Conservation (phyloP, 2,329 filamentous ascomycete genomes). For the Pseudogymnoascus sp. region DNA sequence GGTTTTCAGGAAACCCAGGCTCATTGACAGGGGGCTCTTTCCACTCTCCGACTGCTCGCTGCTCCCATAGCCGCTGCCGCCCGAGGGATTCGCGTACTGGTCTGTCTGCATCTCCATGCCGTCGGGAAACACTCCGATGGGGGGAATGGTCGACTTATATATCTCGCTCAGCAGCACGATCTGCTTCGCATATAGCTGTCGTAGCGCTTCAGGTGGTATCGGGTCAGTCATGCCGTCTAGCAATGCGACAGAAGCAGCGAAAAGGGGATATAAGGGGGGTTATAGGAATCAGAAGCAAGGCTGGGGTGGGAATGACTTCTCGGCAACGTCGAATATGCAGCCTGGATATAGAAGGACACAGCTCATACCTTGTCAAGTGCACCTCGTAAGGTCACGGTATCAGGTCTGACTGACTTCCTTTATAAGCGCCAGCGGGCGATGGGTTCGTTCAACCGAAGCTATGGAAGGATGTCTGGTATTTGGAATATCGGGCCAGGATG, state of each 20-base stretch:
- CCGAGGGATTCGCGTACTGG: conserved; percentile 23
- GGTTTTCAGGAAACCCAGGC: conserved; percentile 57
- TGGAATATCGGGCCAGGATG: background rate
- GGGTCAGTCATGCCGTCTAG: conserved; percentile 1
- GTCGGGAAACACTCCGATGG: conserved; percentile 2
- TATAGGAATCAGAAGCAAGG: background rate
- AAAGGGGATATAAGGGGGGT: background rate
- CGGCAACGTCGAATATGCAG: conserved; percentile 1
- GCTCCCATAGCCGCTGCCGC: conserved; percentile 25
- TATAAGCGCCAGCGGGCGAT: background rate
- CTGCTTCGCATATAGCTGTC: conserved; percentile 6
- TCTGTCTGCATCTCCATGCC: conserved; percentile 18
- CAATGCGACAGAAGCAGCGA: conserved; percentile 1
- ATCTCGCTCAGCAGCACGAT: conserved; percentile 1
- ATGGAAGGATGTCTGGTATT: background rate
- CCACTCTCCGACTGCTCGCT: conserved; percentile 26
- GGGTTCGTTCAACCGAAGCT: background rate
- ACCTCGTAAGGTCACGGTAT: conserved; percentile 3
- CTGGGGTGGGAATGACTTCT: background rate
- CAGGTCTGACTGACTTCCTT: background rate
- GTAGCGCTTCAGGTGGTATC: background rate
- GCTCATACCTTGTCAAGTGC: conserved; percentile 4
- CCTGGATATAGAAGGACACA: background rate
- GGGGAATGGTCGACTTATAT: background rate
- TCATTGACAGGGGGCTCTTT: conserved; percentile 35